Conservation (phyloP, 2,329 filamentous ascomycete genomes). For the Penicillium sp. region DNA sequence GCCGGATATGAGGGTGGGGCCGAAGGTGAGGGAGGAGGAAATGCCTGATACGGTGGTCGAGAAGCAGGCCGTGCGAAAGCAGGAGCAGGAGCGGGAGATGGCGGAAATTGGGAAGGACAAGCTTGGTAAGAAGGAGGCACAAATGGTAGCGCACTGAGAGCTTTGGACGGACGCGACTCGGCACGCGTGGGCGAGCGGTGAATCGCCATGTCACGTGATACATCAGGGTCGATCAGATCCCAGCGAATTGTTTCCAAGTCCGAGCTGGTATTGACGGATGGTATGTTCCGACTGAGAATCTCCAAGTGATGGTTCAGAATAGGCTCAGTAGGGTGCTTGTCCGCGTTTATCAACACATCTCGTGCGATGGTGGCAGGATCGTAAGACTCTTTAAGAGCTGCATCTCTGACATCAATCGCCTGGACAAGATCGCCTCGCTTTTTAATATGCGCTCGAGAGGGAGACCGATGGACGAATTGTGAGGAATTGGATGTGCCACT, state of each 20-base stretch:
- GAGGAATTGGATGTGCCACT: conserved; percentile 1
- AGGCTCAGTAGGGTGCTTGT: conserved; percentile 58
- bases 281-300: conserved; percentile 43
- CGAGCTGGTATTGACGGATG: conserved; percentile 44
- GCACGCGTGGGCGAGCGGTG: conserved; percentile 1
- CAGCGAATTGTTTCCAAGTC: conserved; percentile 61
- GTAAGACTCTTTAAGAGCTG: conserved; percentile 51
- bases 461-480: conserved; percentile 9
- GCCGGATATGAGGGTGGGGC: background rate
- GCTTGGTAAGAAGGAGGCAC: background rate
- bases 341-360: conserved; percentile 61
- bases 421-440: conserved; percentile 42
- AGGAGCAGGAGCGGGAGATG: background rate
- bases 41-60: background rate
- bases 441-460: conserved; percentile 23
- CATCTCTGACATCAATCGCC: conserved; percentile 41
- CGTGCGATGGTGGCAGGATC: conserved; percentile 62
- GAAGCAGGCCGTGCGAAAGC: background rate
- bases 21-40: background rate
- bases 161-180: background rate
- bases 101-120: background rate
- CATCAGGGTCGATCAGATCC: conserved; percentile 55
- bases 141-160: background rate
- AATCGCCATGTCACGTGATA: conserved; percentile 1
- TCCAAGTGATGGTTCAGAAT: conserved; percentile 60